These are phyloP conservation scores for Penicillium sp. DNA, from an alignment of 2,329 filamentous ascomycete species.

Conservation along the genomic window DNA sequence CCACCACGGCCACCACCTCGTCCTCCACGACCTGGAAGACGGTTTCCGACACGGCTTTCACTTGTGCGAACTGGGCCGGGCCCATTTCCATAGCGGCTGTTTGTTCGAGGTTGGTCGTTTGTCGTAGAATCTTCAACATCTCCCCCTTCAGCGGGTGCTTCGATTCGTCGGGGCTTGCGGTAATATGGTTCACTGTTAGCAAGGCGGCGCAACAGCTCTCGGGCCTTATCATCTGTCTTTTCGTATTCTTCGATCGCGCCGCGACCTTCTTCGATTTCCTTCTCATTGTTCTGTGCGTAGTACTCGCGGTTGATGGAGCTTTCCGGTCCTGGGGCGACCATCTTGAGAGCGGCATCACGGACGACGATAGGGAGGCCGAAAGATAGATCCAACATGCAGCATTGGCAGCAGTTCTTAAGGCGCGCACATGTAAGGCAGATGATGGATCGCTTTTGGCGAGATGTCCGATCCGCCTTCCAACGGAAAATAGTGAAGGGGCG, in stretches of 20 bases:
- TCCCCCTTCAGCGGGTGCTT: conserved; percentile 51
- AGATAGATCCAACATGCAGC: conserved; percentile 95
- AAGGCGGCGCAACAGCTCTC: conserved; percentile 78
- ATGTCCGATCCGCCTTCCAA: conserved; percentile 89
- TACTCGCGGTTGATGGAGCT: conserved; percentile 95
- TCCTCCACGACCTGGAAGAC: conserved; percentile 48
- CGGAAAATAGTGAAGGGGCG: conserved; percentile 93
- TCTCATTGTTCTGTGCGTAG: conserved; percentile 96
- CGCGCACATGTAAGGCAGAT: conserved; percentile 96
- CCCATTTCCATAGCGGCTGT: conserved; percentile 44
- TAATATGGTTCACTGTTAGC: conserved; percentile 96
- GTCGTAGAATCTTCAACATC: conserved; percentile 39
- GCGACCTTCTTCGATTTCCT: conserved; percentile 87
- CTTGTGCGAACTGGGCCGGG: conserved; percentile 74
- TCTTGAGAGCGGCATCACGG: conserved; percentile 93
- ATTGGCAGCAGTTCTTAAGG: conserved; percentile 98
- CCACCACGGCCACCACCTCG: conserved; percentile 49
- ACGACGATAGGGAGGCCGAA: conserved; percentile 95
- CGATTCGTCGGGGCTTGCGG: conserved; percentile 76
- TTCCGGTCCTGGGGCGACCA: conserved; percentile 90
- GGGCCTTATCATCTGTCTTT: conserved; percentile 94
- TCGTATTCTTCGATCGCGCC: conserved; percentile 87
- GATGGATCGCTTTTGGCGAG: conserved; percentile 88
- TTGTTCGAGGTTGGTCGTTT: conserved; percentile 43
- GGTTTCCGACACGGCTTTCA: conserved; percentile 48